Conservation (phyloP, 345 rosid genomes). For the Punica granatum region DNA sequence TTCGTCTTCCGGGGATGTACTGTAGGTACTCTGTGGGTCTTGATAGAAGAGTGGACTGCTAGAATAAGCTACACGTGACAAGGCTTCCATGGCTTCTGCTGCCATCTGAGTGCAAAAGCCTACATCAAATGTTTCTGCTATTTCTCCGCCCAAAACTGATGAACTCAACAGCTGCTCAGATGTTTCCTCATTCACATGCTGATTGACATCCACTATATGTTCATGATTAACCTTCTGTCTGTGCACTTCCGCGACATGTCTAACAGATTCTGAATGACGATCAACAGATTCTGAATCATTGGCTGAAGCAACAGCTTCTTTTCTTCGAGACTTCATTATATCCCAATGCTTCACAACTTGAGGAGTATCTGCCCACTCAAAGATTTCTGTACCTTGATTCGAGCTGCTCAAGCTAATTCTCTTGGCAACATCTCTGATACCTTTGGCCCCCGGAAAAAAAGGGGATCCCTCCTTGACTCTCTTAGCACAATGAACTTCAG, state of each 20-base stretch:
- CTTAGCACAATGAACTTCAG: conserved; percentile 15
- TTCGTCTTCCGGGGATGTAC: conserved; percentile 19
- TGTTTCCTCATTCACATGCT: conserved; percentile 14
- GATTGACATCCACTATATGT: conserved; percentile 16
- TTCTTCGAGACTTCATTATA: conserved; percentile 7
- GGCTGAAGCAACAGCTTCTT: conserved; percentile 13
- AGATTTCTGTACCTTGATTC: conserved; percentile 24
- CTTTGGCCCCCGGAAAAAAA: conserved; percentile 29
- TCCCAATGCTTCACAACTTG: conserved; percentile 5
- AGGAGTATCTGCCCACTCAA: conserved; percentile 47
- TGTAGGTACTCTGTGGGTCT: conserved; percentile 7
- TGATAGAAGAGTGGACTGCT: conserved; percentile 10
- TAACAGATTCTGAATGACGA: conserved; percentile 13
- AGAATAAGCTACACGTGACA: conserved; percentile 24
- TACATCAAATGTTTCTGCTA: conserved; percentile 31
- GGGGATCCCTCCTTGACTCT: conserved; percentile 23
- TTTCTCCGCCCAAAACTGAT: conserved; percentile 11
- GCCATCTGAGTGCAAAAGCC: conserved; percentile 76
- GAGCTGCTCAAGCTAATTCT: conserved; percentile 20
- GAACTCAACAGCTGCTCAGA: conserved; percentile 20
- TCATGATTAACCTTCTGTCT: conserved; percentile 10
- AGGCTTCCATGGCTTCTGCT: conserved; percentile 75
- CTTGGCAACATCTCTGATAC: conserved; percentile 43
- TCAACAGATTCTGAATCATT: conserved; percentile 9
- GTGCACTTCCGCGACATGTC: conserved; percentile 11